Evolutionary conservation across 192 early-diverging fungal species (phyloP), one percentile per base, ranked within the genome.

Genomic region (Ambispora gerdemannii): DNA sequence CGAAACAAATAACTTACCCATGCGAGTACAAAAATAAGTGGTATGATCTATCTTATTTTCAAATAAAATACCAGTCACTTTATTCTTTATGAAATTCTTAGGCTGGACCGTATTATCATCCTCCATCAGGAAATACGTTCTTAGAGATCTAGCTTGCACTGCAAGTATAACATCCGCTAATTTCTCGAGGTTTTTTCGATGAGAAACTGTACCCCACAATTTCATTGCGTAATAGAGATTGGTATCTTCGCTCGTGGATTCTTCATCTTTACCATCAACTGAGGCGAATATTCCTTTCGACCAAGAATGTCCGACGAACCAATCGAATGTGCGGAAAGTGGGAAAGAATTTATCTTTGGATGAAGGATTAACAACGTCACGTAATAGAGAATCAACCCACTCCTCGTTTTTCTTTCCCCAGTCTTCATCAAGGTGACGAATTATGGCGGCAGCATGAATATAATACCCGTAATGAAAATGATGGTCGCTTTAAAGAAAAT

Each of bases 281-380:
- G 76, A 70, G 6, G 62, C 59, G 62, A 77, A 74, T 28, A 77
- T 65, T 25, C 76, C 76, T n/a, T 70, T 72, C 0, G 76, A 77
- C 76, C 76, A 77, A 7, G 76, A 77, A 58, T 77, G 76, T 3
- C 76, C 76, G 67, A 74, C 71, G 33, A 66, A 77, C 76, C 76
- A 77, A 63, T 77, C 76, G 65, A 67, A 74, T 3, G 72, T 53
- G 1, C 76, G 67, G 22, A 77, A 77, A 8, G 61, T 64, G 13
- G 76, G 76, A 36, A 77, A 77, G 56, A 66, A 33, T 0, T 19
- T 28, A 32, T 77, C 76, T 3, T 63, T 17, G 0, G 59, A 4
- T 1, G 72, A 74, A 25, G 72, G 68, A 49, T 77, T 77, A 25
- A 72, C 67, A 4, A 74, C 76, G 22, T 77, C 76, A 20, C 76